These are phyloP conservation scores for Sicyos baderoa DNA, from an alignment of 306 rosid species.

Conservation along the genomic window DNA sequence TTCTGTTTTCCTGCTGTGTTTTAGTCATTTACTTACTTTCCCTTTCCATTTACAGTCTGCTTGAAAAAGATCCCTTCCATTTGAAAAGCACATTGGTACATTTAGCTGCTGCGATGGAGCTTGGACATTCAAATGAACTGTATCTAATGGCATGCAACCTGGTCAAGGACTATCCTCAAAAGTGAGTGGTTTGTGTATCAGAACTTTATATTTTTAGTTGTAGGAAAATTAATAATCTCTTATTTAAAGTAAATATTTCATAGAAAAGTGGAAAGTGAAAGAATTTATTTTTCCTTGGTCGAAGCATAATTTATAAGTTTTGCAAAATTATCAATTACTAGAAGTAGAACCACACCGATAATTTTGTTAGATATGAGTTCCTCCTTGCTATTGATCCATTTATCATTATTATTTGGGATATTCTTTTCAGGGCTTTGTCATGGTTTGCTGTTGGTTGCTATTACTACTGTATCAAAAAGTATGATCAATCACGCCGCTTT, in stretches of 20 bases:
- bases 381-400: neutral
- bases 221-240: neutral
- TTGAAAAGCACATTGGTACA: constrained; percentile 81
- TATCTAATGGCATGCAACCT: constrained; percentile 93
- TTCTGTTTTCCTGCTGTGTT: constrained; percentile 1
- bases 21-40: constrained; percentile 10
- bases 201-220: constrained; percentile 5
- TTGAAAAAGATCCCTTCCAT: constrained; percentile 95
- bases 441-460: constrained; percentile 99
- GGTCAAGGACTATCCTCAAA: constrained; percentile 95
- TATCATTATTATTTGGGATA: neutral
- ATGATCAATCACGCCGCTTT: constrained; percentile 77
- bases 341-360: neutral
- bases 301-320: neutral
- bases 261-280: neutral
- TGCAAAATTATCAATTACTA: neutral
- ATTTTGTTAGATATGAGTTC: neutral
- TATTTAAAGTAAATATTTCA: constrained; percentile 1
- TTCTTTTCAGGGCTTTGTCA: constrained; percentile 66
- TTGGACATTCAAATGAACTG: constrained; percentile 93
- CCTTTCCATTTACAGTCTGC: constrained; percentile 43
- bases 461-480: constrained; percentile 90
- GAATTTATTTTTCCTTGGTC: neutral
- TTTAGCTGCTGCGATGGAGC: constrained; percentile 94
- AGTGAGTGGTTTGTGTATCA: constrained; percentile 35